phyloP scores from a whole-genome alignment of 2,329 filamentous ascomycete genomes.

The Colletotrichum melonis region DNA sequence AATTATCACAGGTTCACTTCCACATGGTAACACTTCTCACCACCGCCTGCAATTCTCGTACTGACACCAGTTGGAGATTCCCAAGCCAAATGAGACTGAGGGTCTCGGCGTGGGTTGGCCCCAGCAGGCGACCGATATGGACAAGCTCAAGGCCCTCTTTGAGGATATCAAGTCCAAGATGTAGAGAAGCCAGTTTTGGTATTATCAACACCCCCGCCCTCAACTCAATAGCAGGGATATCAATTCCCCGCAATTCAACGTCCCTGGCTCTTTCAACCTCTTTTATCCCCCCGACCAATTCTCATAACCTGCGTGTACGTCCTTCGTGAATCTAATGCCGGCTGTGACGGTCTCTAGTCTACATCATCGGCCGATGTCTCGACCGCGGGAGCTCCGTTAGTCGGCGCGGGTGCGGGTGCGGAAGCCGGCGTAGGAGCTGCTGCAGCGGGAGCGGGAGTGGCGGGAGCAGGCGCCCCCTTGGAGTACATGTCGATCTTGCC shows the following conservation, averaged over 20 bases:
- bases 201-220: background rate
- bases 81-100: slow-evolving; percentile 87
- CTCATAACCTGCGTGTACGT: background rate
- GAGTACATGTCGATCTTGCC: slow-evolving; percentile 80
- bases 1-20: slow-evolving; percentile 78
- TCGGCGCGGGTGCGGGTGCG: slow-evolving; percentile 36
- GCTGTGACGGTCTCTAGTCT: slow-evolving; percentile 48
- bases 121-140: slow-evolving; percentile 80
- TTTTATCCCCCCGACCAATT: background rate
- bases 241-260: slow-evolving; percentile 34
- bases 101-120: slow-evolving; percentile 88
- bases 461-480: slow-evolving; percentile 38
- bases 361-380: slow-evolving; percentile 58
- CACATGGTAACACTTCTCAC: slow-evolving; percentile 78
- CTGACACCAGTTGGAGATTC: slow-evolving; percentile 70
- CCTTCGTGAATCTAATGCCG: background rate
- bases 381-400: slow-evolving; percentile 38
- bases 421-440: background rate
- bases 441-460: background rate
- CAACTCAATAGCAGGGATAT: background rate
- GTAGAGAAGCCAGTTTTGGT: slow-evolving; percentile 53
- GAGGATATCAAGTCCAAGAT: slow-evolving; percentile 93
- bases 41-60: background rate
- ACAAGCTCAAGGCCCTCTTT: slow-evolving; percentile 79
- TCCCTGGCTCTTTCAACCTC: background rate